Evolutionary conservation across 768 basidiomycete genomes (phyloP).

Genomic region (Gloeophyllum trabeum): DNA sequence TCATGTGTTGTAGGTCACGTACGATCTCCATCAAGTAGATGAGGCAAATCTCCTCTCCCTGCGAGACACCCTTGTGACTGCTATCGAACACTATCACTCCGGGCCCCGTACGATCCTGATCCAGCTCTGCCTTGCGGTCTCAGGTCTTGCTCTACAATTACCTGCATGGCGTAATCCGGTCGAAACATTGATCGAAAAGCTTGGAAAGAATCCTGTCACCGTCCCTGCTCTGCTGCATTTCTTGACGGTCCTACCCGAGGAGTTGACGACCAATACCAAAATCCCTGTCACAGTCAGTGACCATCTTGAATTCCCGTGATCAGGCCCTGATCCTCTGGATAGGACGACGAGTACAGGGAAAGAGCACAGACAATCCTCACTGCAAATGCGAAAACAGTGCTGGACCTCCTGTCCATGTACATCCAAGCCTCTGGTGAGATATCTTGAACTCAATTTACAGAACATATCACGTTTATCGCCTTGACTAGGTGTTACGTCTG

Average conservation of each 20-base stretch:
- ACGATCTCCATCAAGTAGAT: conserved; percentile 87
- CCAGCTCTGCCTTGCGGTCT: conserved; percentile 83
- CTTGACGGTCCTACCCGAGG: conserved; percentile 85
- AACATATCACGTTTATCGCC: not conserved
- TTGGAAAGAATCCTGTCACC: conserved; percentile 75
- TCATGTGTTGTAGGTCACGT: conserved; percentile 50
- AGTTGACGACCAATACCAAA: conserved; percentile 70
- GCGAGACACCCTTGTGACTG: conserved; percentile 77
- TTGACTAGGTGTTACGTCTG: conserved; percentile 77
- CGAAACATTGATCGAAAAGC: conserved; percentile 68
- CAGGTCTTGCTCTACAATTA: conserved; percentile 86
- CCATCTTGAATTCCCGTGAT: not conserved
- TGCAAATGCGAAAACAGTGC: conserved; percentile 55
- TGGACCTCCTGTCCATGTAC: conserved; percentile 80
- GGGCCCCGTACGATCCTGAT: conserved; percentile 81
- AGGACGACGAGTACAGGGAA: conserved; percentile 72
- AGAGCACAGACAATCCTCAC: conserved; percentile 53
- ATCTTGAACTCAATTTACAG: not conserved
- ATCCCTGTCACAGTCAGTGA: conserved; percentile 78
- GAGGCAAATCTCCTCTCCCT: conserved; percentile 60
- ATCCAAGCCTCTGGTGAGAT: conserved; percentile 73
- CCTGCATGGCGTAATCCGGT: conserved; percentile 79
- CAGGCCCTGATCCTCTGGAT: not conserved
- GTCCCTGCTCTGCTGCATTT: conserved; percentile 85
- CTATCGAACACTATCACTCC: conserved; percentile 56